Evolutionary conservation across 2,329 filamentous ascomycete species (phyloP).

Genomic region (Fusarium sp.): DNA sequence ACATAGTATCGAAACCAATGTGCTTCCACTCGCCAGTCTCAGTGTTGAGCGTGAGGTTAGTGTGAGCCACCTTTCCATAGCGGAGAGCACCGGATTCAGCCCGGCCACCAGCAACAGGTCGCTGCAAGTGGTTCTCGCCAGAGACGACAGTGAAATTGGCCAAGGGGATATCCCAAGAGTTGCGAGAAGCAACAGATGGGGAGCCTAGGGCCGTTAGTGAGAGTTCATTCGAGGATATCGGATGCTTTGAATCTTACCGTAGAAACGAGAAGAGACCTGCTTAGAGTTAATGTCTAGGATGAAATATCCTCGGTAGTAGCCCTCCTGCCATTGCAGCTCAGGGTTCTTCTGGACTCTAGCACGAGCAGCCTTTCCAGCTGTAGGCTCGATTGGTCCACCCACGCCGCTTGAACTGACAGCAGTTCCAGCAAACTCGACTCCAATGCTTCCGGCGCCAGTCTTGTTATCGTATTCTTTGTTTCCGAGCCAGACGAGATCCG

Average conservation of each 20-base stretch:
- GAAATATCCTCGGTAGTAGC: slow-evolving; percentile 82
- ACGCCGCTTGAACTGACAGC: slow-evolving; percentile 63
- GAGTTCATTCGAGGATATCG: rapidly evolving
- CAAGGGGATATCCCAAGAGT: slow-evolving; percentile 74
- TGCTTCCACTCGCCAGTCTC: slow-evolving; percentile 36
- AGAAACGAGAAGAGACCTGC: slow-evolving; percentile 74
- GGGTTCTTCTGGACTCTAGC: slow-evolving; percentile 62
- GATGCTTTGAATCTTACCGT: slow-evolving; percentile 56
- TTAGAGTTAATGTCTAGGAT: slow-evolving; percentile 72
- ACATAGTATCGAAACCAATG: slow-evolving; percentile 27
- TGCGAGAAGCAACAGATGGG: slow-evolving; percentile 71
- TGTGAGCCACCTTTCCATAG: slow-evolving; percentile 58
- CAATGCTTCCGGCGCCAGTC: slow-evolving; percentile 70
- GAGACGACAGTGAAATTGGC: slow-evolving; percentile 78
- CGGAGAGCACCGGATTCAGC: slow-evolving; percentile 71
- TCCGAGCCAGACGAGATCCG: slow-evolving; percentile 71
- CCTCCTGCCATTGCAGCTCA: slow-evolving; percentile 80
- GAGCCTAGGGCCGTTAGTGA: slow-evolving; percentile 32
- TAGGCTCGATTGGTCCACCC: slow-evolving; percentile 61
- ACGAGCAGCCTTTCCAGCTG: slow-evolving; percentile 48
- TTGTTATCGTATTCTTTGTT: slow-evolving; percentile 65
- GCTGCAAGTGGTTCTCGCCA: slow-evolving; percentile 71
- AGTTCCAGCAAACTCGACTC: slow-evolving; percentile 76
- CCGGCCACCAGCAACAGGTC: slow-evolving; percentile 59
- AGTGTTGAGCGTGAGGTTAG: slow-evolving; percentile 42